These are phyloP conservation scores for Saccharata proteae DNA, from an alignment of 2,329 filamentous ascomycete genomes.

Conservation along the genomic window DNA sequence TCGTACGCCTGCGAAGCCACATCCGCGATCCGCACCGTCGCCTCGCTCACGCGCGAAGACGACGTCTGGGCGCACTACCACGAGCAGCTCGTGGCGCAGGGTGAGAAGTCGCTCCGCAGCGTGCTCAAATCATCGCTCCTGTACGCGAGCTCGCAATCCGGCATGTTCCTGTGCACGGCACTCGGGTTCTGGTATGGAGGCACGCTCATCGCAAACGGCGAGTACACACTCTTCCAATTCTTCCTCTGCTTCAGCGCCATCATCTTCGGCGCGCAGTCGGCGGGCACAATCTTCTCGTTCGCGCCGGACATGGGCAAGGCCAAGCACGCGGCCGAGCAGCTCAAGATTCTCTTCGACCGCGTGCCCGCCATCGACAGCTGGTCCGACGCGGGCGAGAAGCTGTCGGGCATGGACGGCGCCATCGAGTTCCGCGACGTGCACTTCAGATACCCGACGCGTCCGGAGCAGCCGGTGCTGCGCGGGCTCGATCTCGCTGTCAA, in stretches of 20 bases:
- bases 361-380: conserved; percentile 70
- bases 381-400: conserved; percentile 53
- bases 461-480: conserved; percentile 78
- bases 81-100: conserved; percentile 52
- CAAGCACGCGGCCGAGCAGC: conserved; percentile 62
- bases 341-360: conserved; percentile 72
- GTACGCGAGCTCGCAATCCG: conserved; percentile 73
- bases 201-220: conserved; percentile 54
- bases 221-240: conserved; percentile 74
- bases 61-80: conserved; percentile 69
- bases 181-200: conserved; percentile 92
- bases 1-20: conserved; percentile 89
- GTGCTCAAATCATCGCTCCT: conserved; percentile 65
- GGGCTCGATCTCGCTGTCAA: conserved; percentile 65
- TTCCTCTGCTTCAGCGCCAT: conserved; percentile 82
- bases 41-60: conserved; percentile 73
- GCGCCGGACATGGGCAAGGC: conserved; percentile 91
- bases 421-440: conserved; percentile 90
- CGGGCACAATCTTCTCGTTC: conserved; percentile 79
- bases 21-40: conserved; percentile 85
- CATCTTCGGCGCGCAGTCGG: conserved; percentile 85
- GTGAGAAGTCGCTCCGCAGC: conserved; percentile 55
- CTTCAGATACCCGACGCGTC: conserved; percentile 80
- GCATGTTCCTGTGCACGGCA: conserved; percentile 64
- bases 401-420: conserved; percentile 54